Evolutionary conservation across 352 stramenopile genomes (phyloP), one percentile per base, ranked within the genome.

Genomic region (Peronospora belbahrii): DNA sequence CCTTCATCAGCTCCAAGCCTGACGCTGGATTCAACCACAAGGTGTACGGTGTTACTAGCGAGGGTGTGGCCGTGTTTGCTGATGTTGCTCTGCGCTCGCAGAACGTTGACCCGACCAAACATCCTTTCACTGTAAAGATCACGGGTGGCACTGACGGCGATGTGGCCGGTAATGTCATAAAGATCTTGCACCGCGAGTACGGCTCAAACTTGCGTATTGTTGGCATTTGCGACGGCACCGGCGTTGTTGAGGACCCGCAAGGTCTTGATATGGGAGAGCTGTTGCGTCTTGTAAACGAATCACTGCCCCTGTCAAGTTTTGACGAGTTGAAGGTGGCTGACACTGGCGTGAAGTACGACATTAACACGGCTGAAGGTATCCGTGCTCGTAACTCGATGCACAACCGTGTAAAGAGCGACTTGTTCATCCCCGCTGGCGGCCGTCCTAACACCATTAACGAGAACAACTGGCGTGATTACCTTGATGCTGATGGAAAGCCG

Each of bases 371-470:
- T 6, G 57, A 78, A 17, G 75, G 95, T 19, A 78, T 97, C 20
- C 93, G 94, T 46, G 88, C 93, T 34, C 85, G 96, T 50, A 98
- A 99, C 69, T 97, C 83, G 52, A 97, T 98, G 88, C 95, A 98
- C 88, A 98, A 98, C 67, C 85, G 95, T 14, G 81, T 90, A 6
- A 83, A 86, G 63, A 88, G 78, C 42, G 81, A 92, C 48, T 50
- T 93, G 42, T 93, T 93, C 58, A 87, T 93, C 54, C 81, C 78
- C 2, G 76, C 75, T 9, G 81, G 81, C 42, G 81, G 81, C 48
- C 78, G 81, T 32, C 81, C 81, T 8, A 88, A 88, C 56, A 86
- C 81, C 19, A 86, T 92, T 58, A 92, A 92, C 60, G 69, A 88
- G 48, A 88, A 85, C 72, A 92, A 92, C 67, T 88, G 79, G 72